Base-by-base conservation (phyloP, 257 asterid genomes). In the Eucommia ulmoides region DNA sequence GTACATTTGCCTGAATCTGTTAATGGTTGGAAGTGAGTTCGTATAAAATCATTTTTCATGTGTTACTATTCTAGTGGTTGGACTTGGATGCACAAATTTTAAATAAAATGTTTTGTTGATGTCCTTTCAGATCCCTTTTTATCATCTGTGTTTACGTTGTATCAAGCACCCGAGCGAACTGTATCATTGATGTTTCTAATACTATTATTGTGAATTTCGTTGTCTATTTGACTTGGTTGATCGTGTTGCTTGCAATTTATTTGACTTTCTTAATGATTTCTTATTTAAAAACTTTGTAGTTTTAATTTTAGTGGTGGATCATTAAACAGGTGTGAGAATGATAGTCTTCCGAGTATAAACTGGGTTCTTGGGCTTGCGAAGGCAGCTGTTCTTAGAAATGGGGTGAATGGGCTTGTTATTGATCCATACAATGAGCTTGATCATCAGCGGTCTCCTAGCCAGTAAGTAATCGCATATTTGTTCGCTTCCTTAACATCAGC, bases 381-480 rank as follows among this genome's bases (percentile, higher is more conserved):
- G 66, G 74, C 81, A 21, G 95, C 99, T 58, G 94, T 91, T 53
- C 62, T 86, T 19, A 93, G 96, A 47, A 81, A 91, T 64, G 99
- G 99, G 41, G 76, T 91, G 49, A 81, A 69, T 63, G 99, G 99
- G 25, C 93, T 91, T 16, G 93, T 91, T 50, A 91, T 91, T 51
- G 99, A 91, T 66, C 99, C 99, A 22, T 91, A 91, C 66, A 91
- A 91, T 53, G 99, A 91, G 72, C 84, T 91, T 49, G 99, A 91
- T 69, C 96, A 91, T 79, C 99, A 91, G 65, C 96, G 96, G 22
- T 81, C 74, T 45, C 59, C 72, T 54, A 65, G 60, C 72, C 91
- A 77, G 96, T 86, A 65, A 86, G 99, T 81, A 19, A 26, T 42
- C 42, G 62, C 47, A 42, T 29, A 29, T 5, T 29, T 29, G 38